A percentile compares a stretch with the other conserved stretches of the same genome.
Conservation (phyloP, 2,329 filamentous ascomycete genomes). For the Thelonectria blattea region DNA sequence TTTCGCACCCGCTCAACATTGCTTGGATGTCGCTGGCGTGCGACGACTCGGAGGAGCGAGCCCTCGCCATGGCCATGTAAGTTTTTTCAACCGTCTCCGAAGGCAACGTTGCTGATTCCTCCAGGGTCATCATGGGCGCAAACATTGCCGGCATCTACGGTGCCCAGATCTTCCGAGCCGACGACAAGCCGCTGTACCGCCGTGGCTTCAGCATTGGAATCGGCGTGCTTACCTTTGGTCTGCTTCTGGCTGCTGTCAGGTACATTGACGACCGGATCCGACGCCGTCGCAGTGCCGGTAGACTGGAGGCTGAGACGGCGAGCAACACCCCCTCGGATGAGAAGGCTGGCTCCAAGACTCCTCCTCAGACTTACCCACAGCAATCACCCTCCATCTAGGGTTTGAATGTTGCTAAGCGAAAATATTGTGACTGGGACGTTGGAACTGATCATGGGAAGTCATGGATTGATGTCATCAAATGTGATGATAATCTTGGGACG, state of each 20-base stretch:
- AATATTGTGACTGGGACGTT: too few species aligned
- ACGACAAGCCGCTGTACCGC: constrained; percentile 58
- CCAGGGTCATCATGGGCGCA: constrained; percentile 64
- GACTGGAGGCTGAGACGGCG: constrained; percentile 13
- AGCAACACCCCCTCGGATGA: constrained; percentile 19
- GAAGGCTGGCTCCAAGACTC: constrained; percentile 12
- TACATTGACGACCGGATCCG: constrained; percentile 50
- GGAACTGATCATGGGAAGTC: too few species aligned
- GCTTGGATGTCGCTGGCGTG: constrained; percentile 65
- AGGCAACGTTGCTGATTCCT: neutral
- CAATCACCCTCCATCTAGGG: neutral
- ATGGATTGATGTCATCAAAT: too few species aligned
- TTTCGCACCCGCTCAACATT: constrained; percentile 63
- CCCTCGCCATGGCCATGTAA: constrained; percentile 64
- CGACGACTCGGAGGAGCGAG: constrained; percentile 61
- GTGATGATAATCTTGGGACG: neutral
- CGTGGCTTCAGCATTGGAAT: constrained; percentile 56
- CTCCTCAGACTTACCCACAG: neutral
- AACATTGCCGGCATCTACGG: constrained; percentile 68
- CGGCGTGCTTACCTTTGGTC: constrained; percentile 51
- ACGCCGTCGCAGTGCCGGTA: constrained; percentile 21
- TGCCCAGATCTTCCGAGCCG: constrained; percentile 62
- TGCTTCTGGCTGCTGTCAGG: constrained; percentile 48
- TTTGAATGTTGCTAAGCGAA: neutral
- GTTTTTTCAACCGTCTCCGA: constrained; percentile 4